Conservation (phyloP, 306 rosid genomes). For the Pachyrhizus erosus region DNA sequence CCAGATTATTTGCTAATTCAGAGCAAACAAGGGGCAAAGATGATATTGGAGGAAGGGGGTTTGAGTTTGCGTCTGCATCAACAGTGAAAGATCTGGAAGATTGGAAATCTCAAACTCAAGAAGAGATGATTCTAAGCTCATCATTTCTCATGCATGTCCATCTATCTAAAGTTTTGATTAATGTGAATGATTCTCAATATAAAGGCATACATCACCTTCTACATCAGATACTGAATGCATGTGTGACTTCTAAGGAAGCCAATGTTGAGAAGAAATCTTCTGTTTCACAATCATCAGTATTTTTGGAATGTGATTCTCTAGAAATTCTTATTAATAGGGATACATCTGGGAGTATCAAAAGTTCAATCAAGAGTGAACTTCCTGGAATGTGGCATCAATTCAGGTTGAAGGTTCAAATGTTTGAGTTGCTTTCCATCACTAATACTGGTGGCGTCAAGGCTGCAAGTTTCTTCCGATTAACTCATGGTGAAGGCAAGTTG, state of each 20-base stretch:
- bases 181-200: conserved; percentile 62
- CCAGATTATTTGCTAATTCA: conserved; percentile 69
- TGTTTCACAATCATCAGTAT: conserved; percentile 71
- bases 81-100: conserved; percentile 71
- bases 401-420: conserved; percentile 71
- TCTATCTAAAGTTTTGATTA: conserved; percentile 59
- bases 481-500: conserved; percentile 89
- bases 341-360: conserved; percentile 54
- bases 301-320: conserved; percentile 65
- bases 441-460: conserved; percentile 75
- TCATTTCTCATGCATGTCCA: conserved; percentile 58
- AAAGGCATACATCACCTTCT: conserved; percentile 56
- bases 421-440: conserved; percentile 72
- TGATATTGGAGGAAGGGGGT: conserved; percentile 63
- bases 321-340: conserved; percentile 70
- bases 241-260: conserved; percentile 50
- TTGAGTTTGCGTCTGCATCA: conserved; percentile 84
- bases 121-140: conserved; percentile 90
- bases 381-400: conserved; percentile 83
- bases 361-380: conserved; percentile 85
- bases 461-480: conserved; percentile 80
- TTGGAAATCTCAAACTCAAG: conserved; percentile 72
- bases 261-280: conserved; percentile 49
- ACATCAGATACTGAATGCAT: conserved; percentile 62
- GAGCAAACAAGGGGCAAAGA: conserved; percentile 67